Percentiles rank a stretch among this genome's conserved stretches.
Conservation (phyloP, 441 rosid species). For the Pelargonium cotyledonis region DNA sequence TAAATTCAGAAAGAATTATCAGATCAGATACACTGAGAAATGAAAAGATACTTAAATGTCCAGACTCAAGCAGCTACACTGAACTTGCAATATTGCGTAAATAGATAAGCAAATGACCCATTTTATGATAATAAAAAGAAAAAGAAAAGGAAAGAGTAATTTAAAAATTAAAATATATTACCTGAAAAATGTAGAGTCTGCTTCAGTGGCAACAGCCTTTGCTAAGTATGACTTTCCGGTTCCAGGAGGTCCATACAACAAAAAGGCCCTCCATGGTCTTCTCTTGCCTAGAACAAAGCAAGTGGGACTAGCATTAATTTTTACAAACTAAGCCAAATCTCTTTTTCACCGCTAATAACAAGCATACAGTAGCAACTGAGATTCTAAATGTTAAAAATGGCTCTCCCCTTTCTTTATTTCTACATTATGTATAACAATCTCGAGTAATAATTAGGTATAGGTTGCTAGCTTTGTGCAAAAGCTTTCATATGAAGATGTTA, state of each 20-base stretch:
- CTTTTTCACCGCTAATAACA: too few relatives aligned
- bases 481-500: too few relatives aligned
- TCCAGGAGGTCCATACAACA: constrained; percentile 96
- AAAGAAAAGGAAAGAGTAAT: neutral
- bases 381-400: too few relatives aligned
- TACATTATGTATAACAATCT: too few relatives aligned
- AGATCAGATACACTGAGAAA: too few relatives aligned
- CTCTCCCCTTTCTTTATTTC: too few relatives aligned
- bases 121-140: neutral
- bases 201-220: constrained; percentile 99
- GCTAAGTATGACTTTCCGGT: constrained; percentile 99
- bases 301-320: neutral
- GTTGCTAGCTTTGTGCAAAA: too few relatives aligned
- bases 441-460: too few relatives aligned
- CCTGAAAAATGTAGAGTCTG: constrained; percentile 97
- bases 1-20: too few relatives aligned
- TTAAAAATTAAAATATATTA: constrained; percentile 23
- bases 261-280: constrained; percentile 93
- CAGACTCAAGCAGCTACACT: neutral
- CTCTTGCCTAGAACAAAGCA: constrained; percentile 62
- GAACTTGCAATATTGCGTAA: neutral
- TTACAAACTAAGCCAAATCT: neutral
- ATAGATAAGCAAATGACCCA: neutral
- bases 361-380: too few relatives aligned
- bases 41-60: neutral